These are phyloP conservation scores for Chytridium lagenaria DNA, from an alignment of 371 early-diverging fungal genomes.

Conservation along the genomic window DNA sequence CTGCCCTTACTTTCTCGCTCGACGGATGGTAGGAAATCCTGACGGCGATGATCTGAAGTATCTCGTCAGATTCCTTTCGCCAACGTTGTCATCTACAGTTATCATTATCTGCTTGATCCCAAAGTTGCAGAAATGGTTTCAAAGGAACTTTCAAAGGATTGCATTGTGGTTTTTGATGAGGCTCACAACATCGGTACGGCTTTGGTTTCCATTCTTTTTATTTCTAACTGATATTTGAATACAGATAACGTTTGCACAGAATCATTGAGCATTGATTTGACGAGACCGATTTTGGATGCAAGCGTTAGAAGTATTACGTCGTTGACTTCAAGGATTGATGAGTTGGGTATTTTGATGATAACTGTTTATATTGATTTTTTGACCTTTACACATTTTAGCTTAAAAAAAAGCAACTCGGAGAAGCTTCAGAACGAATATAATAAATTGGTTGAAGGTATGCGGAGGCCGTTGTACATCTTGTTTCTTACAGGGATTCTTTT, in stretches of 20 bases:
- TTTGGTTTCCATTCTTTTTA: constrained; percentile 9
- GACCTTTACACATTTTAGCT: constrained; percentile 46
- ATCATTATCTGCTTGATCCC: constrained; percentile 99
- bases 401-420: constrained; percentile 86
- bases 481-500: neutral
- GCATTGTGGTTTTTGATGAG: constrained; percentile 99
- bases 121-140: constrained; percentile 98
- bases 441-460: constrained; percentile 82
- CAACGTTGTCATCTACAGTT: constrained; percentile 98
- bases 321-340: constrained; percentile 75
- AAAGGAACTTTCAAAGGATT: constrained; percentile 88
- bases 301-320: constrained; percentile 78
- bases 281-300: constrained; percentile 87
- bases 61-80: constrained; percentile 77
- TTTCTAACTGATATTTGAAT: no score
- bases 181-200: constrained; percentile 98
- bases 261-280: constrained; percentile 93
- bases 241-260: constrained; percentile 66
- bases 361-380: constrained; percentile 3
- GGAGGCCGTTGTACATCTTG: neutral
- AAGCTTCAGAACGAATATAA: constrained; percentile 88
- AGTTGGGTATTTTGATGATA: constrained; percentile 43
- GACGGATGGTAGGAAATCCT: constrained; percentile 71
- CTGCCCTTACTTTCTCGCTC: constrained; percentile 97
- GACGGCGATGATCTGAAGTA: neutral